phyloP scores from a whole-genome alignment of 495 filamentous ascomycete species.

The Zalerion maritima region DNA sequence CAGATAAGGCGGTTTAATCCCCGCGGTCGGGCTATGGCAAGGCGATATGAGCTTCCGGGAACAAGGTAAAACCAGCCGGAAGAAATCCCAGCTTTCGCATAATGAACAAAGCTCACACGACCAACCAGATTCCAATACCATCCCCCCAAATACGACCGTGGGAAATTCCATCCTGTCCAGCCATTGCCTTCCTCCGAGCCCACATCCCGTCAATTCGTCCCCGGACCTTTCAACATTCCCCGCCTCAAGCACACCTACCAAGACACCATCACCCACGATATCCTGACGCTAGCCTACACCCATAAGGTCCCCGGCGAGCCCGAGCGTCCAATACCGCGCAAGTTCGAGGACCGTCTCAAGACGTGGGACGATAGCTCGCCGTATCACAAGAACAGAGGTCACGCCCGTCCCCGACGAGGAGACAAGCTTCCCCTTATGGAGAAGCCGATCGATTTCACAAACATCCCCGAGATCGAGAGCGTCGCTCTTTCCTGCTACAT shows the following conservation, averaged over 20 bases:
- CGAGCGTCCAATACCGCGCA: constrained; percentile 36
- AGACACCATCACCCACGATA: constrained; percentile 72
- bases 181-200: constrained; percentile 72
- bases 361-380: constrained; percentile 80
- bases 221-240: constrained; percentile 81
- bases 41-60: too few species aligned
- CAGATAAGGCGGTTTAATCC: too few species aligned
- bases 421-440: constrained; percentile 53
- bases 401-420: too few species aligned
- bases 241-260: constrained; percentile 83
- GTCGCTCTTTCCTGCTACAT: constrained; percentile 70
- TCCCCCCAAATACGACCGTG: constrained; percentile 83
- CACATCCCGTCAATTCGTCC: constrained; percentile 73
- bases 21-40: too few species aligned
- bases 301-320: constrained; percentile 63
- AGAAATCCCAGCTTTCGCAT: too few species aligned
- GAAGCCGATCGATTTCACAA: constrained; percentile 66
- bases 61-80: too few species aligned
- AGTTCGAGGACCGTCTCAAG: constrained; percentile 66
- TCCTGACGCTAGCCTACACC: constrained; percentile 75
- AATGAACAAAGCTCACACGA: constrained; percentile 2
- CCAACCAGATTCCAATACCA: constrained; percentile 71
- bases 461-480: constrained; percentile 66
- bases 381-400: constrained; percentile 82
- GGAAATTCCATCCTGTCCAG: constrained; percentile 83